Percentiles rank a stretch among this genome's conserved stretches.
phyloP scores from a whole-genome alignment of 148 eudicot species.

The Silene latifolia region DNA sequence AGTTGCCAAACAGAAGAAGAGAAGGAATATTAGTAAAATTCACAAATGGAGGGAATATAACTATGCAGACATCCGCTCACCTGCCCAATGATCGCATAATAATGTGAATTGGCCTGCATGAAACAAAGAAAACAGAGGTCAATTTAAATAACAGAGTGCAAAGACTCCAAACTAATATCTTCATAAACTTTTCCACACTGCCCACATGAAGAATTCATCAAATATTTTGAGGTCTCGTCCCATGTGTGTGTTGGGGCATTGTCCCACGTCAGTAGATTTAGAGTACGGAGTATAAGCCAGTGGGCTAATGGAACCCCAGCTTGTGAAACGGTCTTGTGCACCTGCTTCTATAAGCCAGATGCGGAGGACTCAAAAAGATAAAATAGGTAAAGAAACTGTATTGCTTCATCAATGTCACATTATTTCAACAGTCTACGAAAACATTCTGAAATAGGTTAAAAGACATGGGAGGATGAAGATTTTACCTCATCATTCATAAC shows the following conservation, averaged over 20 bases:
- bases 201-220: neutral
- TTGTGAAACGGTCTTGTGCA: too few species aligned
- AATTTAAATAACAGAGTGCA: slow-evolving; percentile 6
- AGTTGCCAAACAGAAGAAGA: neutral
- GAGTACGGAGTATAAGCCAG: too few species aligned
- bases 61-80: slow-evolving; percentile 29
- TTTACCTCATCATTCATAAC: slow-evolving; percentile 99
- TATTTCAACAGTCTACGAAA: neutral
- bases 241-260: too few species aligned
- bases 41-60: slow-evolving; percentile 9
- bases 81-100: slow-evolving; percentile 94
- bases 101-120: slow-evolving; percentile 99
- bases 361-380: neutral
- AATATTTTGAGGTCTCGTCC: too few species aligned
- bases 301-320: too few species aligned
- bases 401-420: slow-evolving; percentile 2
- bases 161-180: neutral
- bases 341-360: too few species aligned
- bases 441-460: neutral
- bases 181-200: neutral
- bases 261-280: too few species aligned
- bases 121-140: slow-evolving; percentile 15
- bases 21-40: neutral
- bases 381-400: neutral
- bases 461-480: neutral